phyloP scores from a whole-genome alignment of 2,329 filamentous ascomycete genomes.

The Ophiostoma australiae region DNA sequence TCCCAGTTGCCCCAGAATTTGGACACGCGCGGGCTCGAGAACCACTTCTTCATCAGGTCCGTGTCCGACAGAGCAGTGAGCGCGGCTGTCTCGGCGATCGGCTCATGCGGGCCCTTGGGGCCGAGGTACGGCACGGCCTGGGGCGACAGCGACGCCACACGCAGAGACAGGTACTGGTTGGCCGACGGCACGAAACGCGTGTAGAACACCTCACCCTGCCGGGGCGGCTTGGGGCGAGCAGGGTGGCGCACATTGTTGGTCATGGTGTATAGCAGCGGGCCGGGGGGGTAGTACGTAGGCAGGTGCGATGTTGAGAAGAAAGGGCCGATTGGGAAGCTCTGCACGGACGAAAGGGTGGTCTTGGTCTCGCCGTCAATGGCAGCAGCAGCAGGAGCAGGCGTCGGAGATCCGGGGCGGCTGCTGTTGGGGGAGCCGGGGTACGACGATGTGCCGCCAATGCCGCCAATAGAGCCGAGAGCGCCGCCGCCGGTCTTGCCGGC shows the following conservation, averaged over 20 bases:
- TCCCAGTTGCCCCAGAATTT: slow-evolving; percentile 75
- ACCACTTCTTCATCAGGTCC: slow-evolving; percentile 72
- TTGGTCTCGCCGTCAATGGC: slow-evolving; percentile 19
- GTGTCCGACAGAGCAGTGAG: slow-evolving; percentile 49
- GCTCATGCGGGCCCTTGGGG: slow-evolving; percentile 44
- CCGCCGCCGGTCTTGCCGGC: slow-evolving; percentile 35
- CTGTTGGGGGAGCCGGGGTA: slow-evolving; percentile 46
- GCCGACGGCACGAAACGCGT: slow-evolving; percentile 77
- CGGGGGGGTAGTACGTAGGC: slow-evolving; percentile 84
- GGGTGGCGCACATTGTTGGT: slow-evolving; percentile 80
- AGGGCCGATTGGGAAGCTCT: slow-evolving; percentile 46
- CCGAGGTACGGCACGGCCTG: slow-evolving; percentile 61
- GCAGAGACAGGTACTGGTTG: slow-evolving; percentile 80
- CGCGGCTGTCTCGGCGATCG: slow-evolving; percentile 29
- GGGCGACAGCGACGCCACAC: slow-evolving; percentile 67
- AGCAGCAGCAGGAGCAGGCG: slow-evolving; percentile 15
- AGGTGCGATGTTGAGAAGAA: slow-evolving; percentile 80
- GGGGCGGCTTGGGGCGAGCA: slow-evolving; percentile 77
- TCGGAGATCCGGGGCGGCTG: slow-evolving; percentile 6
- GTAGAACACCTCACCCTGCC: slow-evolving; percentile 89
- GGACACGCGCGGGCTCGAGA: slow-evolving; percentile 77
- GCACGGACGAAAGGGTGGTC: slow-evolving; percentile 7
- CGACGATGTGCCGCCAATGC: slow-evolving; percentile 34
- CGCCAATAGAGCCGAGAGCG: background rate
- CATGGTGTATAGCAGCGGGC: slow-evolving; percentile 73